Base-by-base conservation (phyloP, 352 stramenopile species). In the Globisporangium radiosum region DNA sequence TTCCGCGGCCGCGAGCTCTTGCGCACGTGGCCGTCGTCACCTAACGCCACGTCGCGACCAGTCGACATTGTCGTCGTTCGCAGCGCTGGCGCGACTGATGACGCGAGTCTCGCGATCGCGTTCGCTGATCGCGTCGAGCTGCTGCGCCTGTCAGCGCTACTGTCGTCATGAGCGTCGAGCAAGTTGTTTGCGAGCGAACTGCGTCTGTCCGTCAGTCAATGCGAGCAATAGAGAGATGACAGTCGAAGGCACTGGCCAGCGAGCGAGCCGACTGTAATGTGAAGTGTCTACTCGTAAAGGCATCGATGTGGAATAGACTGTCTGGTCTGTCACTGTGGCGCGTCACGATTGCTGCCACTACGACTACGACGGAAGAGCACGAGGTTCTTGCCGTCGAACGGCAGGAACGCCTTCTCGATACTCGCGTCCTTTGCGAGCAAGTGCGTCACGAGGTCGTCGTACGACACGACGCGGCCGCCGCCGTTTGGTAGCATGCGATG, bases 341-440 rank as follows among this genome's bases (percentile, higher is more conserved):
- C 40, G 3, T 33, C n/a, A 7, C 11, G 15, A 6, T 7, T 19
- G 3, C 36, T 36, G 40, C 7, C 49, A 37, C 19, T 49, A 7
- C 44, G 37, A 19, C 65, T 57, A 37, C 63, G 68, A 37, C 70
- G 60, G 57, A 81, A 96, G 5, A 96, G 64, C 59, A 96, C 85
- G 47, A 87, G 71, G 58, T 95, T 95, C 57, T 92, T 93, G 19
- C 87, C 87, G 39, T 90, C 81, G 48, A 94, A 91, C 2, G 80
- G 71, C 19, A 96, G 58, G 44, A 85, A 92, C 7, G 68, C 71
- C 45, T 73, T 73, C 51, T 85, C 63, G 40, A 95, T 88, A 11
- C 63, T 56, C 0, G 72, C 59, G 57, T 88, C 56, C 54, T 96
- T 96, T n/a, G 71, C 70, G 15, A 64, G 40, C 17, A 97, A 72